Conservation (phyloP, 768 basidiomycete species). For the Xanthoconium purpureum region DNA sequence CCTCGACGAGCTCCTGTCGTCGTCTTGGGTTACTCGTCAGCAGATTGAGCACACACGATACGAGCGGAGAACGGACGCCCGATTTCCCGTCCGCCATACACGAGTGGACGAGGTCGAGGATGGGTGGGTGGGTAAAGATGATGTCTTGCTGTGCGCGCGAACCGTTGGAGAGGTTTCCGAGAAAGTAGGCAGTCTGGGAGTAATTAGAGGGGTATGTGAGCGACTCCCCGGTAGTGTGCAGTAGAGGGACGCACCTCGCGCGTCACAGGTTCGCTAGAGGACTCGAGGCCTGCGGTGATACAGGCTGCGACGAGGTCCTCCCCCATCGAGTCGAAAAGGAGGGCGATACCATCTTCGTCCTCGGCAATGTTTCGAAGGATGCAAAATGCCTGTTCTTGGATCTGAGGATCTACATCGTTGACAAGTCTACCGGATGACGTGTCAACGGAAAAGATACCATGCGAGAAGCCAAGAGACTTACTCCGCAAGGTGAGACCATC, state of each 20-base stretch:
- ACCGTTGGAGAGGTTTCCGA: slow-evolving; percentile 72
- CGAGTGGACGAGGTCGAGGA: slow-evolving; percentile 53
- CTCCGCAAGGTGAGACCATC: slow-evolving; percentile 61
- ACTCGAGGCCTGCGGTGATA: slow-evolving; percentile 49
- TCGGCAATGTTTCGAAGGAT: slow-evolving; percentile 67
- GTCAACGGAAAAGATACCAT: background rate
- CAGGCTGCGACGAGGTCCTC: slow-evolving; percentile 42
- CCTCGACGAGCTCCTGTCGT: slow-evolving; percentile 39
- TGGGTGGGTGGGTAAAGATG: slow-evolving; percentile 48
- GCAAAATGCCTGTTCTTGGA: slow-evolving; percentile 72
- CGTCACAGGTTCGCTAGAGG: slow-evolving; percentile 50
- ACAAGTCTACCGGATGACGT: slow-evolving; percentile 42
- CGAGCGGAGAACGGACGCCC: slow-evolving; percentile 58
- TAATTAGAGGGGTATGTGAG: background rate
- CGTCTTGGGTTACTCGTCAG: slow-evolving; percentile 39
- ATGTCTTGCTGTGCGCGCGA: slow-evolving; percentile 45
- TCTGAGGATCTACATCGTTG: slow-evolving; percentile 46
- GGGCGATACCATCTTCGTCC: slow-evolving; percentile 58
- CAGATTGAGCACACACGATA: slow-evolving; percentile 57
- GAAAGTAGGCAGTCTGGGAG: slow-evolving; percentile 50
- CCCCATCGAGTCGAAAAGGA: slow-evolving; percentile 56
- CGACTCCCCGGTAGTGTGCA: background rate
- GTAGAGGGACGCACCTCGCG: slow-evolving; percentile 40
- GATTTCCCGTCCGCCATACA: slow-evolving; percentile 60
- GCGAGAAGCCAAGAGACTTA: slow-evolving; percentile 32